These are phyloP conservation scores for Harrya chromipes DNA, from an alignment of 768 basidiomycete genomes.

Conservation along the genomic window DNA sequence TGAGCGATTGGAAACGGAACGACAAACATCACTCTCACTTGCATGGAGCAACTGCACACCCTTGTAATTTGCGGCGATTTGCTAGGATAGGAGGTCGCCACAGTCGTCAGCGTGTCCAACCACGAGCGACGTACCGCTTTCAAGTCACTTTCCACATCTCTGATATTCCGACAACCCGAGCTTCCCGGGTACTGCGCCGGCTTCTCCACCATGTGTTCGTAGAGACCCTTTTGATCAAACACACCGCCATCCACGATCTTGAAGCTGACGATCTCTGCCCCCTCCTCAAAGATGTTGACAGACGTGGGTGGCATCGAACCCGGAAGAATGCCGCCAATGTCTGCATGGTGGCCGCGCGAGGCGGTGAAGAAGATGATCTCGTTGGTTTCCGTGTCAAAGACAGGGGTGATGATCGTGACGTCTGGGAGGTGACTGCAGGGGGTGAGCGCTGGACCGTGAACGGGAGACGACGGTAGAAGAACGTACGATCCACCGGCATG, in stretches of 20 bases:
- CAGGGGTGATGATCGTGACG: constrained; percentile 92
- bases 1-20: constrained; percentile 9
- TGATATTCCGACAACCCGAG: constrained; percentile 82
- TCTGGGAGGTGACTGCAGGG: constrained; percentile 70
- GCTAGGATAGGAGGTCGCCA: constrained; percentile 40
- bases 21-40: constrained; percentile 41
- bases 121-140: constrained; percentile 62
- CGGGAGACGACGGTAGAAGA: no score
- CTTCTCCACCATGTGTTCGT: constrained; percentile 78
- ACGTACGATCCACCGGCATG: constrained; percentile 85
- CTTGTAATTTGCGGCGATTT: constrained; percentile 94
- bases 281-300: constrained; percentile 89
- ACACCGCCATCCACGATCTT: constrained; percentile 84
- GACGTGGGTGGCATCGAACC: constrained; percentile 96
- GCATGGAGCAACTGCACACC: constrained; percentile 83
- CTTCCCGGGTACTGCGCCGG: constrained; percentile 81
- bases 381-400: constrained; percentile 61
- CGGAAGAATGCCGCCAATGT: constrained; percentile 89
- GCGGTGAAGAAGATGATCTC: constrained; percentile 93
- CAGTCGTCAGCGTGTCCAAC: neutral
- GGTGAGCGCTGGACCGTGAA: neutral
- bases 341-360: constrained; percentile 91
- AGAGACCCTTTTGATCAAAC: constrained; percentile 72
- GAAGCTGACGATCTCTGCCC: constrained; percentile 87
- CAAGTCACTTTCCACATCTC: constrained; percentile 88